Evolutionary conservation across 495 filamentous ascomycete species (phyloP).

Genomic region (Lindgomyces ingoldianus): DNA sequence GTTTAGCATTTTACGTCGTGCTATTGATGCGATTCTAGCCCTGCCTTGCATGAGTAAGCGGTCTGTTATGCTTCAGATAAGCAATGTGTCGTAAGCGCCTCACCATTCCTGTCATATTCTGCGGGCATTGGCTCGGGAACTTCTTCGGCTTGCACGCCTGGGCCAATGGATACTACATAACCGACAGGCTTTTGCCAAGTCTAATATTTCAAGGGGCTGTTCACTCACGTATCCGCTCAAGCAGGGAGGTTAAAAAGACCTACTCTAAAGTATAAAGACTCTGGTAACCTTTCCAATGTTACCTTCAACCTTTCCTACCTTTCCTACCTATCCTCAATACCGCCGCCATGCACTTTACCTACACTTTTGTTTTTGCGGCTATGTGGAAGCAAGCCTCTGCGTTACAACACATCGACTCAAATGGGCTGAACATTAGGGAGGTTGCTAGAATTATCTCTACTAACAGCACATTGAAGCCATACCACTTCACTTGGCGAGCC

Average conservation of each 20-base stretch:
- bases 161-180: background rate
- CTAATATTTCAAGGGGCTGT: background rate
- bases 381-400: background rate
- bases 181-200: background rate
- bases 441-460: background rate
- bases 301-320: background rate
- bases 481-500: background rate
- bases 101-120: background rate
- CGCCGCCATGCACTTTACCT: background rate
- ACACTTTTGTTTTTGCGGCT: background rate
- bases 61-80: background rate
- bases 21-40: background rate
- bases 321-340: background rate
- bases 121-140: background rate
- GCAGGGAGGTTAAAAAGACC: background rate
- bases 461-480: background rate
- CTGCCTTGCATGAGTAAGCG: background rate
- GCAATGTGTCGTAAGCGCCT: background rate
- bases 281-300: background rate
- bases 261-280: background rate
- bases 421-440: background rate
- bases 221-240: background rate
- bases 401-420: background rate
- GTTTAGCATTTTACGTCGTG: background rate
- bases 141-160: background rate